A percentile compares a stretch with the other conserved stretches of the same genome.
Evolutionary conservation across 768 basidiomycete species (phyloP).

Genomic region (Leucocoprinus leucothites): DNA sequence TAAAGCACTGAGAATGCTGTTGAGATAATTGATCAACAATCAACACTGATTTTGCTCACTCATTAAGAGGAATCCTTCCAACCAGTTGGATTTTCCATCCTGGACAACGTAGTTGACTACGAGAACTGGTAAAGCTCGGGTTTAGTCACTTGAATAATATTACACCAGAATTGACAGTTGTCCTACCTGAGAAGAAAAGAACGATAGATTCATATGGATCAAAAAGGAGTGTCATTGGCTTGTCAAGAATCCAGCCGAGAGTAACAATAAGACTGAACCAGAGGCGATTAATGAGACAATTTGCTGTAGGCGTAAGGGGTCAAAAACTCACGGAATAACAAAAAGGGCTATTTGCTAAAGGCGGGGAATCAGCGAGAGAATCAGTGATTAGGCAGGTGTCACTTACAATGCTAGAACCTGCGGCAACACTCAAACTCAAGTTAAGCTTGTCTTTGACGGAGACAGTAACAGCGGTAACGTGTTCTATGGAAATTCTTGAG

Average conservation of each 20-base stretch:
- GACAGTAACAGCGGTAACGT: constrained; percentile 88
- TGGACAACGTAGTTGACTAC: constrained; percentile 81
- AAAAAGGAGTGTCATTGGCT: constrained; percentile 78
- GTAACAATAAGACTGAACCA: constrained; percentile 61
- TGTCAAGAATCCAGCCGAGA: constrained; percentile 79
- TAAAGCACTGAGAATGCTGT: constrained; percentile 49
- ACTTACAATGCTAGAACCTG: constrained; percentile 77
- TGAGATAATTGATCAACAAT: neutral
- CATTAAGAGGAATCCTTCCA: constrained; percentile 66
- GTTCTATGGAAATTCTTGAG: constrained; percentile 43
- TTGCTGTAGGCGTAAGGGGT: neutral
- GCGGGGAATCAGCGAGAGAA: constrained; percentile 7
- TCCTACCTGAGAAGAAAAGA: constrained; percentile 42
- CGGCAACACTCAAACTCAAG: constrained; percentile 85
- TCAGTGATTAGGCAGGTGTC: neutral
- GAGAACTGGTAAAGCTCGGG: constrained; percentile 46
- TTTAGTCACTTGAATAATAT: neutral
- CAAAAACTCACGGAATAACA: constrained; percentile 67
- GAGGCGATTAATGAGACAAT: neutral
- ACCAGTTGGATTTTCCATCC: constrained; percentile 83
- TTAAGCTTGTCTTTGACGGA: constrained; percentile 89
- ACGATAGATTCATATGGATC: constrained; percentile 85
- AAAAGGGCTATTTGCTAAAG: constrained; percentile 80
- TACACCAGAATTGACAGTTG: neutral
- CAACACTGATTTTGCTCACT: constrained; percentile 15